phyloP scores from a whole-genome alignment of 2,329 filamentous ascomycete species.

The Rhynchosporium secalis region DNA sequence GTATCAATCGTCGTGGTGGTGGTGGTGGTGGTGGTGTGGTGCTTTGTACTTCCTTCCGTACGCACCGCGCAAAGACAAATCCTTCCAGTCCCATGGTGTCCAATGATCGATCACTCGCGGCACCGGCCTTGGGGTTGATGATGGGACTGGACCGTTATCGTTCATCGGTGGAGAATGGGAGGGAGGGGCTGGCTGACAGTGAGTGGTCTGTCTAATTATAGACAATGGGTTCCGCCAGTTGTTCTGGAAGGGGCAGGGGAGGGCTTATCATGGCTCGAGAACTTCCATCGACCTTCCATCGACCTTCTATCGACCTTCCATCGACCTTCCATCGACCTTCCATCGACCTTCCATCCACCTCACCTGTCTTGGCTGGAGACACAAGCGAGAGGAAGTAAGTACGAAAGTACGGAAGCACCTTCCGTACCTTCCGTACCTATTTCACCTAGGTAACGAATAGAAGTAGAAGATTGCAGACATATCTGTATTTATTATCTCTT shows the following conservation, averaged over 20 bases:
- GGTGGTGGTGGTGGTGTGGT: neutral
- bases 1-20: neutral
- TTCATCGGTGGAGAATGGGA: neutral
- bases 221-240: neutral
- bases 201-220: constrained; percentile 4
- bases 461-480: too few relatives aligned
- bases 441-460: too few relatives aligned
- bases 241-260: neutral
- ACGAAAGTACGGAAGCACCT: too few relatives aligned
- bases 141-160: constrained; percentile 1
- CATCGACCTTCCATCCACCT: too few relatives aligned
- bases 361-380: neutral
- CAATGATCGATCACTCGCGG: constrained; percentile 7
- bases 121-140: constrained; percentile 11
- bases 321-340: too few relatives aligned
- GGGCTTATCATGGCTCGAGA: neutral
- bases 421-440: too few relatives aligned
- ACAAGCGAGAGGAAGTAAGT: neutral
- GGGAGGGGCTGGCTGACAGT: neutral
- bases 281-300: too few relatives aligned
- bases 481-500: too few relatives aligned
- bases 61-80: neutral
- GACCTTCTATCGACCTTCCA: too few relatives aligned
- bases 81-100: constrained; percentile 3
- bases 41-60: neutral